These are phyloP conservation scores for Salix koriyanagi DNA, from an alignment of 345 rosid species.

Conservation along the genomic window DNA sequence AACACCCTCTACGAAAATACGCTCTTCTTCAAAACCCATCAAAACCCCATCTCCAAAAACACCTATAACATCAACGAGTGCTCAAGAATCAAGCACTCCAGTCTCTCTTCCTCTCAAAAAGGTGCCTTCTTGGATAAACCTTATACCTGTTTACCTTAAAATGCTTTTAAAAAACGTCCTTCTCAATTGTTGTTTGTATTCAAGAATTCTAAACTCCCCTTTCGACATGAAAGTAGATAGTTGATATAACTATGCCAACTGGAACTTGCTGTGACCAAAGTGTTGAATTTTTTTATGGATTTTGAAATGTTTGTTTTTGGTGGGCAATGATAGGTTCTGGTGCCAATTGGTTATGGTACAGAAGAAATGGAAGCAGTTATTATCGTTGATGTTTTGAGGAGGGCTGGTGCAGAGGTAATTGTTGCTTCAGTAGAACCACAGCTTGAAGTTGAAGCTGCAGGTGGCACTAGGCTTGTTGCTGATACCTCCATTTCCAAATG, in stretches of 20 bases:
- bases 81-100: neutral
- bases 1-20: conserved; percentile 17
- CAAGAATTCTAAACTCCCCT: neutral
- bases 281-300: neutral
- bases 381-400: conserved; percentile 62
- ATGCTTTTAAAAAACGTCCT: neutral
- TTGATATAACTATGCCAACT: too few relatives aligned
- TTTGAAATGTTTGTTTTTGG: neutral
- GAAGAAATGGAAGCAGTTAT: conserved; percentile 96
- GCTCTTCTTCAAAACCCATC: conserved; percentile 13
- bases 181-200: neutral
- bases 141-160: neutral
- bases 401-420: conserved; percentile 87
- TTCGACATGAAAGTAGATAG: neutral
- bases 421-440: conserved; percentile 86
- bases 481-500: conserved; percentile 67
- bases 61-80: conserved; percentile 7
- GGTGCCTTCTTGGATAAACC: conserved; percentile 32
- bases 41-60: conserved; percentile 22
- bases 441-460: conserved; percentile 71
- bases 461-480: conserved; percentile 70
- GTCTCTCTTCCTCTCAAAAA: conserved; percentile 42
- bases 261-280: too few relatives aligned
- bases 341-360: conserved; percentile 83
- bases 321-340: conserved; percentile 54